Conservation (phyloP, 495 filamentous ascomycete genomes). For the Daldinia loculata region DNA sequence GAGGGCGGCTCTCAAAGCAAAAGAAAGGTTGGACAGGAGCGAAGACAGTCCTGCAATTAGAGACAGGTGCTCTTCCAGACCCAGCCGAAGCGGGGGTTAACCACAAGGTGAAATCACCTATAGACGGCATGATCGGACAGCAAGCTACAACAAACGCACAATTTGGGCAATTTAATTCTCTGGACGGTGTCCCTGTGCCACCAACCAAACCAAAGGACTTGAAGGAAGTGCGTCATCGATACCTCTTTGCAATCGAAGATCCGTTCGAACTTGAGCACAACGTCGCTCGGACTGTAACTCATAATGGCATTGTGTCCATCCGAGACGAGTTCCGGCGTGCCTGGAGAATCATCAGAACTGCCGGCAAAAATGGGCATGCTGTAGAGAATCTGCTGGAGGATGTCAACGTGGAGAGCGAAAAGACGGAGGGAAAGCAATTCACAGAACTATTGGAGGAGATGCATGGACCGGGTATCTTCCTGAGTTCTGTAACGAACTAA, state of each 20-base stretch:
- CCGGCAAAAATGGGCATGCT: constrained; percentile 38
- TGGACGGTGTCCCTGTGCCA: not conserved
- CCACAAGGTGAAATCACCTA: constrained; percentile 20
- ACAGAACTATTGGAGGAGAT: constrained; percentile 51
- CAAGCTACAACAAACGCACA: constrained; percentile 11
- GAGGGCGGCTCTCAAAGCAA: constrained; percentile 72
- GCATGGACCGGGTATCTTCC: constrained; percentile 43
- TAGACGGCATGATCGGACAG: constrained; percentile 5
- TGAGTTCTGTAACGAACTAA: constrained; percentile 1
- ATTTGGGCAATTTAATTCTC: constrained; percentile 8
- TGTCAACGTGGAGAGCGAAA: constrained; percentile 34
- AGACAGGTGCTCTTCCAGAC: constrained; percentile 27
- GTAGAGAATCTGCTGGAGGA: constrained; percentile 53
- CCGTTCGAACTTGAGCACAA: constrained; percentile 87
- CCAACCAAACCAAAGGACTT: constrained; percentile 43
- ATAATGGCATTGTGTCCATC: constrained; percentile 76
- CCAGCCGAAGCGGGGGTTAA: constrained; percentile 27
- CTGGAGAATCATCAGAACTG: constrained; percentile 65
- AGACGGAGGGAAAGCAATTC: constrained; percentile 47
- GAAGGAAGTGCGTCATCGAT: constrained; percentile 77
- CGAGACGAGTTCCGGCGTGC: constrained; percentile 82
- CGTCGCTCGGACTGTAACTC: constrained; percentile 80
- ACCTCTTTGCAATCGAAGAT: constrained; percentile 86
- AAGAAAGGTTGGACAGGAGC: constrained; percentile 82
- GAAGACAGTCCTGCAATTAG: constrained; percentile 59